phyloP scores from a whole-genome alignment of 176 grass and related monocot genomes.

The Eleusine coracana region DNA sequence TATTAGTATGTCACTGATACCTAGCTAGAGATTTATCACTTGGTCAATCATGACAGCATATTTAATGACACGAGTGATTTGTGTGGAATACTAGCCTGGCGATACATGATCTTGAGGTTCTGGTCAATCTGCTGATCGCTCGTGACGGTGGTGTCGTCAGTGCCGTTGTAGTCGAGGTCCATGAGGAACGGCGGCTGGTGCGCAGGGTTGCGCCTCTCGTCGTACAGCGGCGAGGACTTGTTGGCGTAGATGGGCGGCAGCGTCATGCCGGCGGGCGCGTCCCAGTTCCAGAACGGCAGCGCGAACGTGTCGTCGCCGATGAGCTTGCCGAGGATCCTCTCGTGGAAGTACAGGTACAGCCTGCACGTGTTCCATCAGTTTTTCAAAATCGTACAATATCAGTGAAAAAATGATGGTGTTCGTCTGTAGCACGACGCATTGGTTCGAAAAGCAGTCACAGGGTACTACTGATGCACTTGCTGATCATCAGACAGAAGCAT shows the following conservation, averaged over 20 bases:
- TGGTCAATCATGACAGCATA: no score
- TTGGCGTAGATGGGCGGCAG: conserved; percentile 58
- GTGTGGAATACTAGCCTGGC: conserved; percentile 40
- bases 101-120: conserved; percentile 78
- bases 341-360: conserved; percentile 63
- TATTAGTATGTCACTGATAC: not conserved
- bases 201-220: conserved; percentile 42
- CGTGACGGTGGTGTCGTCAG: conserved; percentile 33
- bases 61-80: no score
- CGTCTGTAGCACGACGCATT: not conserved
- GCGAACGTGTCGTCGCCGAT: conserved; percentile 73
- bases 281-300: conserved; percentile 92
- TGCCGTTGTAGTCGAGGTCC: conserved; percentile 53
- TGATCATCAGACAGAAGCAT: no score
- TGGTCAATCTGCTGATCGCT: conserved; percentile 35
- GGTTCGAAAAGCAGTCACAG: no score
- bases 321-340: conserved; percentile 48
- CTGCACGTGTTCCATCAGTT: conserved; percentile 1
- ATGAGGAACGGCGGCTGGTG: conserved; percentile 55
- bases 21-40: no score
- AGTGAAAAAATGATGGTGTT: not conserved
- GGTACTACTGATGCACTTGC: no score
- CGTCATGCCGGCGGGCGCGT: conserved; percentile 62
- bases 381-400: no score
- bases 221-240: conserved; percentile 49